Evolutionary conservation across 2,329 filamentous ascomycete genomes (phyloP).

Genomic region (Gaeumannomyces sp.): DNA sequence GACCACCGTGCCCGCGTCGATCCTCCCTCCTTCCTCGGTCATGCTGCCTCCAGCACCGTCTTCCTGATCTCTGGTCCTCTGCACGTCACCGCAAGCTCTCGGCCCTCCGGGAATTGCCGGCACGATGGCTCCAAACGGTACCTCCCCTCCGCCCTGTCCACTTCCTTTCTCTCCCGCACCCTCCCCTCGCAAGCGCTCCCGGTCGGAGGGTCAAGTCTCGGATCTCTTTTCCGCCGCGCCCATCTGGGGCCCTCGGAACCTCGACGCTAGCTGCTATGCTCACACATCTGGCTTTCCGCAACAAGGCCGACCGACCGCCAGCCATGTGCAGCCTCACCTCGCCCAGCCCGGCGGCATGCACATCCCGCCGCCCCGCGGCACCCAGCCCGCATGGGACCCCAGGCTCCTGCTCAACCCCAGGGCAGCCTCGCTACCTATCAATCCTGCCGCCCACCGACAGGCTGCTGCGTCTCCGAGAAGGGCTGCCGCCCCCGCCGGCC

Average conservation of each 20-base stretch:
- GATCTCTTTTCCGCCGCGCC: too few relatives aligned
- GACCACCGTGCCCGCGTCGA: conserved; percentile 5
- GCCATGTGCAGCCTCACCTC: conserved; percentile 18
- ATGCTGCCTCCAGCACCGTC: conserved; percentile 10
- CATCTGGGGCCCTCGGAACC: background rate
- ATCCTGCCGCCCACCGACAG: conserved; percentile 4
- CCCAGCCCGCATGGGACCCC: conserved; percentile 22
- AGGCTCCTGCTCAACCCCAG: conserved; percentile 33
- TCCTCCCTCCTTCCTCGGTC: conserved; percentile 11
- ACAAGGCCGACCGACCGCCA: conserved; percentile 14
- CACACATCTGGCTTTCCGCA: background rate
- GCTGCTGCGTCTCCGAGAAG: background rate
- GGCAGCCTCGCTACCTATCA: conserved; percentile 12
- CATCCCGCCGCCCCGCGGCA: background rate
- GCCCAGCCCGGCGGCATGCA: conserved; percentile 10
- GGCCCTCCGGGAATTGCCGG: background rate
- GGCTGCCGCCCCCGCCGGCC: conserved; percentile 20
- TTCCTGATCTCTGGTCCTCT: conserved; percentile 9
- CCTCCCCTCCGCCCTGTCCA: background rate
- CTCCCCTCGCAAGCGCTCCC: conserved; percentile 1
- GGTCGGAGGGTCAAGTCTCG: background rate
- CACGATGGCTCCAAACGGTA: conserved; percentile 10
- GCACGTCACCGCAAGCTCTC: conserved; percentile 4
- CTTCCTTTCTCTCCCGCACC: background rate
- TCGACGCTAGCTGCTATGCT: background rate